phyloP scores from a whole-genome alignment of 2,329 filamentous ascomycete genomes.

The Aspergillus sp. region DNA sequence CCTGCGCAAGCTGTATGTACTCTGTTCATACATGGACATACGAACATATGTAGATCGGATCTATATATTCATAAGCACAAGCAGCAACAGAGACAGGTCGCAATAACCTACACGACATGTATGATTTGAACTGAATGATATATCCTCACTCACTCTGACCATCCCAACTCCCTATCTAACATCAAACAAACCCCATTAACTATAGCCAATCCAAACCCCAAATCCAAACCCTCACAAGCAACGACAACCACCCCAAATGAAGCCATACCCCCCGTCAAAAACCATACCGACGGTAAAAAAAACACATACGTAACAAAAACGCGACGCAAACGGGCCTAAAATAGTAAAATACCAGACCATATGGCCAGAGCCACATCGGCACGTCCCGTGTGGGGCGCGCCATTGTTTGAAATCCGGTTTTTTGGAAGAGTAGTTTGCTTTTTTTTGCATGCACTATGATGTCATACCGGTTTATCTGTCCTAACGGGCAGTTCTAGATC shows the following conservation, averaged over 20 bases:
- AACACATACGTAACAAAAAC: not conserved
- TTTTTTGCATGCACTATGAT: not conserved
- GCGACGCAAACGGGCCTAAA: not conserved
- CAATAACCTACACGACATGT: too few relatives aligned
- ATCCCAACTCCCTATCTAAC: too few relatives aligned
- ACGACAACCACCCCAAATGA: too few relatives aligned
- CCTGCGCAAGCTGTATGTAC: not conserved
- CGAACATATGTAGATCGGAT: too few relatives aligned
- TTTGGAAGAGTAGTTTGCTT: not conserved
- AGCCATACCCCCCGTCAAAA: not conserved
- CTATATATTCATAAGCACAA: too few relatives aligned
- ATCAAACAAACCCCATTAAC: too few relatives aligned
- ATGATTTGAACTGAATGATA: too few relatives aligned
- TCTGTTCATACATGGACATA: too few relatives aligned
- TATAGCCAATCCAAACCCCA: too few relatives aligned
- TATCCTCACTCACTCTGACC: too few relatives aligned
- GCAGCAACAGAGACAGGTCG: too few relatives aligned
- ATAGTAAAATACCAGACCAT: slow-evolving; percentile 1
- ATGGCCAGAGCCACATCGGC: slow-evolving; percentile 14
- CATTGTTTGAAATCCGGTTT: not conserved
- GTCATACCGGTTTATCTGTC: not conserved
- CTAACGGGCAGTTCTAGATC: not conserved
- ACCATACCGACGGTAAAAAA: not conserved
- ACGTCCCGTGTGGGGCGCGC: slow-evolving; percentile 19
- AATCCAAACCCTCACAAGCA: too few relatives aligned